A percentile compares a stretch with the other conserved stretches of the same genome.
Conservation (phyloP, 805 yeast genomes). For the Saccharomyces eubayanus region DNA sequence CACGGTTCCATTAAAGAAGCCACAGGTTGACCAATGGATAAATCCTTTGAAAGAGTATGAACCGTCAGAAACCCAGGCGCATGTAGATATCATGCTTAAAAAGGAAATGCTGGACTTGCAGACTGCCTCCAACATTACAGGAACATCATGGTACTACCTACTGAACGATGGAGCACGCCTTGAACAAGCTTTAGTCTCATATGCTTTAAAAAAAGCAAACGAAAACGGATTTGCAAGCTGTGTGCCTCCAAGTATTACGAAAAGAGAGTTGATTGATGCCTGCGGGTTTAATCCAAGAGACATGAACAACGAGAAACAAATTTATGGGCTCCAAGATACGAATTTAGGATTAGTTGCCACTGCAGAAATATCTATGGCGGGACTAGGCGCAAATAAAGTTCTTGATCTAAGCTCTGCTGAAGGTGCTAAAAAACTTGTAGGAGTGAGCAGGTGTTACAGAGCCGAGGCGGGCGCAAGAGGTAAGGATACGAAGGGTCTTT, state of each 20-base stretch:
- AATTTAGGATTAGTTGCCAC: constrained; percentile 77
- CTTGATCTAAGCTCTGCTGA: constrained; percentile 31
- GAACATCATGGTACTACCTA: constrained; percentile 79
- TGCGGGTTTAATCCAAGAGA: constrained; percentile 96
- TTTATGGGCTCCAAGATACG: constrained; percentile 52
- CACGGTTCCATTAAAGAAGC: constrained; percentile 36
- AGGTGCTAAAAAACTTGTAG: constrained; percentile 58
- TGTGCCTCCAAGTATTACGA: constrained; percentile 80
- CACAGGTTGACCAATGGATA: constrained; percentile 43
- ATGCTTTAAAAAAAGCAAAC: constrained; percentile 61
- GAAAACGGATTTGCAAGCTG: constrained; percentile 58
- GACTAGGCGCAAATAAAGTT: constrained; percentile 48
- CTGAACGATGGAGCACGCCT: constrained; percentile 76
- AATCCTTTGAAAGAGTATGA: constrained; percentile 33
- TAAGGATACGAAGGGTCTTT: constrained; percentile 80
- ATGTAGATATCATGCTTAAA: constrained; percentile 60
- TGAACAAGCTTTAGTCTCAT: constrained; percentile 85
- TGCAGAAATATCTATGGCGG: constrained; percentile 92
- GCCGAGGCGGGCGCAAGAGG: constrained; percentile 99
- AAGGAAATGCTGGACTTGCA: constrained; percentile 62
- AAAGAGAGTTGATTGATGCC: constrained; percentile 66
- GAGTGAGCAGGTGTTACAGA: constrained; percentile 77
- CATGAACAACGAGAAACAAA: constrained; percentile 75
- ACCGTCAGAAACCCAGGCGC: constrained; percentile 39
- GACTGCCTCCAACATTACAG: constrained; percentile 67